Conservation (phyloP, 2,329 filamentous ascomycete genomes). For the Pseudogymnoascus sp. region DNA sequence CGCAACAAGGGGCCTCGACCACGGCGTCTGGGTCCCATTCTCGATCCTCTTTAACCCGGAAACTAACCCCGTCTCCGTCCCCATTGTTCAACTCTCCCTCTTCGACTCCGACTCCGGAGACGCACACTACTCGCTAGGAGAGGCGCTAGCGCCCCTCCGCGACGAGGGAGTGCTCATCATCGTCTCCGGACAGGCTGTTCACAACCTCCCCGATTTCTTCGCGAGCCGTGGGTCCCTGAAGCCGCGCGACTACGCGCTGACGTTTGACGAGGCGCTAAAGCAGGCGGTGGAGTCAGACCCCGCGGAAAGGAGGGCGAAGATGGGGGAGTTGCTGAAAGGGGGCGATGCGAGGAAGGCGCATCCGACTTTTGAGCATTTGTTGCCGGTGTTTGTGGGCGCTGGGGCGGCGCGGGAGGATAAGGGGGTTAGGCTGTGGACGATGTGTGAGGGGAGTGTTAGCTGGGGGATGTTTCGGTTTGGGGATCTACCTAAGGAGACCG, state of each 20-base stretch:
- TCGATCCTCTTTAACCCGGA: conserved; percentile 47
- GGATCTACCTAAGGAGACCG: conserved; percentile 8
- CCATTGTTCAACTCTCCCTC: conserved; percentile 65
- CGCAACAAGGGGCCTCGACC: conserved; percentile 59
- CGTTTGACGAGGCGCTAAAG: conserved; percentile 51
- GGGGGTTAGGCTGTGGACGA: conserved; percentile 37
- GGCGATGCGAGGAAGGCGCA: conserved; percentile 52
- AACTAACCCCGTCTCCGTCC: conserved; percentile 54
- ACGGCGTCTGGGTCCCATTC: conserved; percentile 68
- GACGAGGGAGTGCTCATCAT: conserved; percentile 62
- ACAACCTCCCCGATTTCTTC: conserved; percentile 54
- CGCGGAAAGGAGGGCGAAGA: conserved; percentile 34
- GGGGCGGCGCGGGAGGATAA: conserved; percentile 44
- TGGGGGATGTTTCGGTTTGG: conserved; percentile 47
- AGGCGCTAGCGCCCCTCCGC: conserved; percentile 56
- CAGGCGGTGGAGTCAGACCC: conserved; percentile 39
- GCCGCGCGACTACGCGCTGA: conserved; percentile 48
- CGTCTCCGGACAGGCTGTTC: conserved; percentile 66
- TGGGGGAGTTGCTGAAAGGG: conserved; percentile 39
- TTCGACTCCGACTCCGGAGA: conserved; percentile 56
- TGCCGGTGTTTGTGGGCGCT: conserved; percentile 51
- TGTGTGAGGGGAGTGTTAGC: conserved; percentile 42
- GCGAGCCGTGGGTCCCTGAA: conserved; percentile 35
- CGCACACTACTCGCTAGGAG: conserved; percentile 59
- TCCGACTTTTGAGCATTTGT: conserved; percentile 54